Conservation (phyloP, 176 grass and related monocot species). For the Aegilops tauschii region DNA sequence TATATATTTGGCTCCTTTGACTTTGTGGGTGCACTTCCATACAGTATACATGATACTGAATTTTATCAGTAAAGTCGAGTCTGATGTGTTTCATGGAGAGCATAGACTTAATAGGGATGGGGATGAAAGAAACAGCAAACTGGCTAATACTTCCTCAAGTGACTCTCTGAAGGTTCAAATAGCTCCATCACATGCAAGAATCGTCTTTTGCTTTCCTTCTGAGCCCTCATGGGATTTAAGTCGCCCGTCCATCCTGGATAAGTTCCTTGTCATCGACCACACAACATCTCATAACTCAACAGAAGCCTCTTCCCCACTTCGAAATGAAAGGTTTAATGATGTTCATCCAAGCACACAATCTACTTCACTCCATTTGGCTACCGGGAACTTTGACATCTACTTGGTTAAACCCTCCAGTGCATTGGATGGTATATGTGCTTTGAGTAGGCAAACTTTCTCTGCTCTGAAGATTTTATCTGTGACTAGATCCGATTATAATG, state of each 20-base stretch:
- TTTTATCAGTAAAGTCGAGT: slow-evolving; percentile 57
- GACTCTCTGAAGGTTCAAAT: slow-evolving; percentile 61
- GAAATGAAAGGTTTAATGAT: slow-evolving; percentile 40
- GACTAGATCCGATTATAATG: slow-evolving; percentile 35
- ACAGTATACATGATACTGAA: slow-evolving; percentile 64
- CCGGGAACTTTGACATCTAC: slow-evolving; percentile 64
- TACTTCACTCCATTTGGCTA: slow-evolving; percentile 68
- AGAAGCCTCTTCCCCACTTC: slow-evolving; percentile 31
- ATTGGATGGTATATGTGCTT: slow-evolving; percentile 34
- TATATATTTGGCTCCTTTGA: slow-evolving; percentile 62
- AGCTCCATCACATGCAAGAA: slow-evolving; percentile 53
- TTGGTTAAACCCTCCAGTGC: slow-evolving; percentile 55
- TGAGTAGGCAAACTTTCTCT: slow-evolving; percentile 55
- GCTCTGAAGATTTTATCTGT: slow-evolving; percentile 76
- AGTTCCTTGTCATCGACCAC: slow-evolving; percentile 81
- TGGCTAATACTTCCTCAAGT: slow-evolving; percentile 29
- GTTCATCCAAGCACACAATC: slow-evolving; percentile 36
- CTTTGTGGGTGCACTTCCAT: slow-evolving; percentile 88
- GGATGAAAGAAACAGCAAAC: slow-evolving; percentile 34
- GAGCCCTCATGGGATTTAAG: slow-evolving; percentile 53
- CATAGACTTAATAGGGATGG: slow-evolving; percentile 27
- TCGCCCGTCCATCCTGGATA: slow-evolving; percentile 55
- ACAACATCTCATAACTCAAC: slow-evolving; percentile 33
- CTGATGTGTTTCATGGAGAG: slow-evolving; percentile 29
- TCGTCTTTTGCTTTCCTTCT: slow-evolving; percentile 76